Evolutionary conservation across 176 grass and related monocot species (phyloP), one percentile per base, ranked within the genome.

Genomic region (Puya raimondii): DNA sequence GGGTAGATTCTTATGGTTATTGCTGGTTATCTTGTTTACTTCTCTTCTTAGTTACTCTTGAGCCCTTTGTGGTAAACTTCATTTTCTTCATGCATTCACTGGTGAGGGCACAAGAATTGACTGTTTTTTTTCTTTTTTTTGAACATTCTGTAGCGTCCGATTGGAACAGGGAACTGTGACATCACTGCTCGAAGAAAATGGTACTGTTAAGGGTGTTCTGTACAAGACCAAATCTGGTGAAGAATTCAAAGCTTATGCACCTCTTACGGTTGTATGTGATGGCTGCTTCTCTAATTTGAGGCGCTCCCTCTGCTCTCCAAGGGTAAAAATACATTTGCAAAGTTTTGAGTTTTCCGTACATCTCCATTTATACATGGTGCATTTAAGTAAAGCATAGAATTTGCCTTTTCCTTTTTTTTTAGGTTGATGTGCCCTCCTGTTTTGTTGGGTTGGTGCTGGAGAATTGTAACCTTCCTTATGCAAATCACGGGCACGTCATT

Each of bases 231-330:
- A 84, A 72, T 88, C 80, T 23, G 88, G 90, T 75, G 89, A 92
- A 85, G 94, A 91, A 72, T 70, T 77, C 23, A 88, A 88, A 65
- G 86, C 87, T 26, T 78, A 80, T 81, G 90, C 94, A 51, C 90
- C 94, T 69, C 76, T 99, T 48, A 99, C 90, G 4, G 88, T 99
- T 74, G 94, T 99, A 65, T 99, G 94, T 63, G 94, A 99, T 63
- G 89, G 94, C n/a, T 99, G 94, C 69, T 99, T 99, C 74, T 99
- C 94, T 1, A 99, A 99, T 72, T 77, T 99, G 63, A 67, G 94
- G 10, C 94, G 89, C 5, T 53, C 70, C 47, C 94, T 99, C 57
- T 99, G 94, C 64, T 93, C 80, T 49, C 84, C 94, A 59, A 93
- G 90, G 94, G 94, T 99, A 85, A 67, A 52, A 61, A 51, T 59